Percentiles rank a stretch among this genome's conserved stretches.
These are phyloP conservation scores for Aspergillus sp. DNA, from an alignment of 2,329 filamentous ascomycete species.

Conservation along the genomic window DNA sequence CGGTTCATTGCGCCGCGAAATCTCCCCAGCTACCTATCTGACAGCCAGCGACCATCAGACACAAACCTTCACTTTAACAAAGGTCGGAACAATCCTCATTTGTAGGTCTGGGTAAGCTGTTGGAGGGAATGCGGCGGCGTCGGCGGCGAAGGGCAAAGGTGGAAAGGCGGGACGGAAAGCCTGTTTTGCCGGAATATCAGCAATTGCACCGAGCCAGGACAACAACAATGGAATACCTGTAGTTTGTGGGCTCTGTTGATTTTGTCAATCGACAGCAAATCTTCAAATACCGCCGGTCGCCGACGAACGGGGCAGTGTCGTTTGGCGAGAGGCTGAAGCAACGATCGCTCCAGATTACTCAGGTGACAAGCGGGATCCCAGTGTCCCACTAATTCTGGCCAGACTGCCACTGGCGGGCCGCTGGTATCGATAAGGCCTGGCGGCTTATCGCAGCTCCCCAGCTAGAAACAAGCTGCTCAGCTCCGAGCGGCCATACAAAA, in stretches of 20 bases:
- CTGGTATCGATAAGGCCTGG: constrained; percentile 19
- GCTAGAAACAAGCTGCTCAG: too few species aligned
- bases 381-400: not conserved
- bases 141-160: constrained; percentile 11
- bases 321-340: constrained; percentile 7
- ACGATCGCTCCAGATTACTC: constrained; percentile 11
- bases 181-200: constrained; percentile 16
- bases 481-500: too few species aligned
- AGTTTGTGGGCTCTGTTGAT: not conserved
- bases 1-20: constrained; percentile 33
- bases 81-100: constrained; percentile 36
- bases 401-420: constrained; percentile 6
- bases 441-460: constrained; percentile 1
- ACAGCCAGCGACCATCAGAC: constrained; percentile 34
- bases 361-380: constrained; percentile 17
- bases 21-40: constrained; percentile 33
- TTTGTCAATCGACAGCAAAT: not conserved
- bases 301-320: constrained; percentile 14
- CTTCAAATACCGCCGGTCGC: not conserved
- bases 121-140: constrained; percentile 17
- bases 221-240: not conserved
- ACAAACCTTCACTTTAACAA: constrained; percentile 32
- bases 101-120: constrained; percentile 25
- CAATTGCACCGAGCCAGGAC: constrained; percentile 14
- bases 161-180: constrained; percentile 17